Base-by-base conservation (phyloP, 192 early-diverging fungal species). In the Linnemannia zychae region DNA sequence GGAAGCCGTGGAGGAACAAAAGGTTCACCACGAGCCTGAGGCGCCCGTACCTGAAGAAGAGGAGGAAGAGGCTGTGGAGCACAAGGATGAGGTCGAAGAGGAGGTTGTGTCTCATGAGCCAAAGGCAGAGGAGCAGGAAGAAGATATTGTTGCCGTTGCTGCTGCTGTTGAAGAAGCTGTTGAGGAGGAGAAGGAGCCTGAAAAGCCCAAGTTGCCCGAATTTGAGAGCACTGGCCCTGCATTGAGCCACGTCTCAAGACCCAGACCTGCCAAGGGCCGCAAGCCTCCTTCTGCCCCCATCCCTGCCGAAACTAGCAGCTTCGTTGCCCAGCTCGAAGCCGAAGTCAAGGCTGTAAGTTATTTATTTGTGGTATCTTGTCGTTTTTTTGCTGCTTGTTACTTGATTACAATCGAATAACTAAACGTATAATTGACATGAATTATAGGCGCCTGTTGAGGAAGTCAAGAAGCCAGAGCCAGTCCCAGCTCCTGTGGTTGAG, bases 261-360 rank as follows among this genome's bases (percentile, higher is more conserved):
- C 80, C 20, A 53, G 85, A 36, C 85, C 85, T 24, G 82, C 78
- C 75, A 83, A 86, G 63, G 77, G 76, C 34, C 84, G 72, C n/a
- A 86, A 83, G 17, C 88, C 71, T 16, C 80, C 80, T 18, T 70
- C 84, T 20, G 76, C 80, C 0, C 57, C 79, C 60, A 68, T 78
- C 7, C 83, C 88, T 46, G 83, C 82, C 28, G 50, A 74, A 2
- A 78, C 79, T 31, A 37, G 73, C 38, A 85, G 83, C 74, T 85
- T 85, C 73, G 83, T 76, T 2, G 75, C 83, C 5, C 83, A 85
- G 28, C 24, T 85, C 73, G 83, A 85, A 34, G 83, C 83, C 3
- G 83, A 85, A 44, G 83, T 85, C 53, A 85, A 85, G 60, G 83
- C 83, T 53, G 83, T 85, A 85, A 79, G 77, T 70, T 38, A 12